Evolutionary conservation across 805 yeast species (phyloP).

Genomic region (Pichia deserticola): DNA sequence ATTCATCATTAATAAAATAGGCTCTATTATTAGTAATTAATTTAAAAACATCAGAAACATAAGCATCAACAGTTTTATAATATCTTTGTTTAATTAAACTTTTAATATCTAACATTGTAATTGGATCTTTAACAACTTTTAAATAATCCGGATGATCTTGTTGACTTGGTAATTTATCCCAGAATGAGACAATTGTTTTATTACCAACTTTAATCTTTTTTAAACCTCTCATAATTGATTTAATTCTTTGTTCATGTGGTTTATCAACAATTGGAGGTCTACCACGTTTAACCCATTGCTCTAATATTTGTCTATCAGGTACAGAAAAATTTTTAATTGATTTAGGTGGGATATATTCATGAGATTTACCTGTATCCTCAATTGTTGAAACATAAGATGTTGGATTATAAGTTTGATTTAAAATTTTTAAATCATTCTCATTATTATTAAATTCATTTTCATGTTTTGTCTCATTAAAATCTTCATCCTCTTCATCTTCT

Average conservation of each 20-base stretch:
- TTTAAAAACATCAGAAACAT: conserved; percentile 66
- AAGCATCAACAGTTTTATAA: conserved; percentile 68
- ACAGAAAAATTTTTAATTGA: conserved; percentile 10
- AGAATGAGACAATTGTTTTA: conserved; percentile 37
- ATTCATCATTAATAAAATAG: conserved; percentile 52
- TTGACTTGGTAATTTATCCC: conserved; percentile 77
- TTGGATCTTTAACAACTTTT: conserved; percentile 47
- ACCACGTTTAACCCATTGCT: conserved; percentile 64
- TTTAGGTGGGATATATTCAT: conserved; percentile 24
- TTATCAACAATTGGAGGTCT: conserved; percentile 87
- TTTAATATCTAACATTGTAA: conserved; percentile 65
- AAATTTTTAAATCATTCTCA: conserved; percentile 11
- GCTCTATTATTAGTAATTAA: conserved; percentile 69
- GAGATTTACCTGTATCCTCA: conserved; percentile 21
- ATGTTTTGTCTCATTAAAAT: conserved; percentile 12
- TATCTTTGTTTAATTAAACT: conserved; percentile 80
- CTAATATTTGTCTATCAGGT: conserved; percentile 21
- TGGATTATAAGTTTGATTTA: conserved; percentile 21
- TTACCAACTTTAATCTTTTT: conserved; percentile 62
- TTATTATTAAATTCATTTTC: conserved; percentile 7
- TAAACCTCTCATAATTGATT: conserved; percentile 72
- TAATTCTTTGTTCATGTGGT: conserved; percentile 88
- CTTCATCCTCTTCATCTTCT: conserved; percentile 13
- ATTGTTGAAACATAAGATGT: conserved; percentile 21
- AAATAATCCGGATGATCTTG: conserved; percentile 49